Evolutionary conservation across 805 yeast species (phyloP).

Genomic region (Saccharomycopsis vini): DNA sequence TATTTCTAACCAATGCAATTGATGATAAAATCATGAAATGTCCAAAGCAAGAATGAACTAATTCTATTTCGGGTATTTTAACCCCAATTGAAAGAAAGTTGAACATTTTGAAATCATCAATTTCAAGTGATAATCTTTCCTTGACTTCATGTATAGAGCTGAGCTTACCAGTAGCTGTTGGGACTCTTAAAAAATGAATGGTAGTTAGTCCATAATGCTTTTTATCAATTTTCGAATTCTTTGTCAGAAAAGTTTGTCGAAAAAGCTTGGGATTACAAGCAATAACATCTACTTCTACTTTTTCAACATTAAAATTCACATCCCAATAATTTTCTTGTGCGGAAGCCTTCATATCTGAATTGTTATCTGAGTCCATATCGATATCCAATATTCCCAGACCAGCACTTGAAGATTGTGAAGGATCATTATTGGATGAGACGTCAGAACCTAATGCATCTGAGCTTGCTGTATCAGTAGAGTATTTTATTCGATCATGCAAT

Average conservation of each 20-base stretch:
- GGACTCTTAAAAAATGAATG: constrained; percentile 28
- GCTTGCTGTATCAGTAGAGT: too few species aligned
- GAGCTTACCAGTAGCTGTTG: constrained; percentile 21
- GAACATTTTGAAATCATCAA: too few species aligned
- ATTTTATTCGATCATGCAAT: too few species aligned
- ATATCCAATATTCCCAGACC: too few species aligned
- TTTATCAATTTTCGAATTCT: constrained; percentile 23
- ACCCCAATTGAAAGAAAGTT: too few species aligned
- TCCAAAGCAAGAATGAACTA: constrained; percentile 32
- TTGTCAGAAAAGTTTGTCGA: constrained; percentile 25
- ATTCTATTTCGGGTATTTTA: constrained; percentile 25
- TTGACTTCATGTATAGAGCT: constrained; percentile 21
- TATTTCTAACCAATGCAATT: constrained; percentile 36
- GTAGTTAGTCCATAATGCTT: constrained; percentile 20
- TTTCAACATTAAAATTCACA: constrained; percentile 15
- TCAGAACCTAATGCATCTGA: too few species aligned
- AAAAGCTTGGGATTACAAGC: constrained; percentile 22
- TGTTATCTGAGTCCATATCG: background rate
- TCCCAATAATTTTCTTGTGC: constrained; percentile 19
- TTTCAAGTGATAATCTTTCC: background rate
- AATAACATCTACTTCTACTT: constrained; percentile 21
- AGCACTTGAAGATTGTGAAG: too few species aligned
- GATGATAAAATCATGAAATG: constrained; percentile 40
- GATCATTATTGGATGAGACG: too few species aligned
- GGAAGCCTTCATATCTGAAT: background rate